Conservation (phyloP, 208 protist species). For the Trypanosoma caninum region DNA sequence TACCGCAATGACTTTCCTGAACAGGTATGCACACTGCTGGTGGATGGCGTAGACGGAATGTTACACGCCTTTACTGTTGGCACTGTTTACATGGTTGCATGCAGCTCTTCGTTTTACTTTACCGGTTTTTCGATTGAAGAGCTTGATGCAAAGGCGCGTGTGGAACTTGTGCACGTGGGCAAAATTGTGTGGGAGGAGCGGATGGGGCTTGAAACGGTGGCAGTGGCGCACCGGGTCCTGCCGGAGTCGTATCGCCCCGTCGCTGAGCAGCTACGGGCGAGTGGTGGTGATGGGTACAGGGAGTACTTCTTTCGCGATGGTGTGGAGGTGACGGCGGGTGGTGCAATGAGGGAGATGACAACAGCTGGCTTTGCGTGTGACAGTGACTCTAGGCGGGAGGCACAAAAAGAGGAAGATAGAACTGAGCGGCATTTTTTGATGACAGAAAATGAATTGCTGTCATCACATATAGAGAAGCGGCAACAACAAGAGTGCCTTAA, state of each 20-base stretch:
- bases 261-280: slow-evolving; percentile 30
- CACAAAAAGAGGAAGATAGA: neutral
- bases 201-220: slow-evolving; percentile 70
- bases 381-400: neutral
- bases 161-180: slow-evolving; percentile 67
- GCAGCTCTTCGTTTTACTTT: slow-evolving; percentile 70
- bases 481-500: neutral
- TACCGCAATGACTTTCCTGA: slow-evolving; percentile 66
- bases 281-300: slow-evolving; percentile 24
- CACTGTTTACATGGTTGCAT: slow-evolving; percentile 64
- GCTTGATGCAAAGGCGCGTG: slow-evolving; percentile 56
- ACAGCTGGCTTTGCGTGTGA: no score
- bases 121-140: slow-evolving; percentile 58
- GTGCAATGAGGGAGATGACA: neutral
- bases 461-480: no score
- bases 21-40: slow-evolving; percentile 74
- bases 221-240: slow-evolving; percentile 69
- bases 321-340: slow-evolving; percentile 36
- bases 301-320: slow-evolving; percentile 87
- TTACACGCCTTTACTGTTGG: slow-evolving; percentile 88
- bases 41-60: slow-evolving; percentile 39
- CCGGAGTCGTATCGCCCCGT: slow-evolving; percentile 66
- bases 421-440: no score
- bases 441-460: no score
- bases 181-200: slow-evolving; percentile 83